Percentiles rank a stretch among this genome's conserved stretches.
Evolutionary conservation across 2,329 filamentous ascomycete genomes (phyloP).

Genomic region (Zasmidium cellare): DNA sequence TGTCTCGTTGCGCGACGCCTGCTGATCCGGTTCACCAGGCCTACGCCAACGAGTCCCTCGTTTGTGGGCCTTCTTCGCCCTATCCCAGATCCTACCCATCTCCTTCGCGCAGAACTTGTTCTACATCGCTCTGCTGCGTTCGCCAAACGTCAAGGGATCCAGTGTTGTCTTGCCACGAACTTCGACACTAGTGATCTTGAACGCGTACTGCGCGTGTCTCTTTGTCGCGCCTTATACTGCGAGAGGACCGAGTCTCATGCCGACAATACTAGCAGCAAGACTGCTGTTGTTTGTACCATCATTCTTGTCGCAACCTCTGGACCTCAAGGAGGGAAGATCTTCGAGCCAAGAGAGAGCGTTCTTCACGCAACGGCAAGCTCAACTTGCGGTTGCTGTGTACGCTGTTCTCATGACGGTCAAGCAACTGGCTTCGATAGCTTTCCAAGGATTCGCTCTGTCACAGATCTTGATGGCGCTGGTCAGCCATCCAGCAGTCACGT

Average conservation of each 20-base stretch:
- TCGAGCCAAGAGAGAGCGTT: too few species aligned
- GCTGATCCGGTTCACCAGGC: conserved; percentile 17
- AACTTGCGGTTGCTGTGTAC: conserved; percentile 9
- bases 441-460: not conserved
- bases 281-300: conserved; percentile 25
- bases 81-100: conserved; percentile 37
- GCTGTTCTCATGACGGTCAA: conserved; percentile 12
- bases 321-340: not conserved
- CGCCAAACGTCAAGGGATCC: not conserved
- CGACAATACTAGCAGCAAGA: conserved; percentile 26
- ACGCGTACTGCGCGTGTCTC: conserved; percentile 19
- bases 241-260: conserved; percentile 15
- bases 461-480: conserved; percentile 19
- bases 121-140: conserved; percentile 31
- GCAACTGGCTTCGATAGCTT: conserved; percentile 3
- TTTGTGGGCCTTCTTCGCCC: conserved; percentile 35
- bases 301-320: conserved; percentile 11
- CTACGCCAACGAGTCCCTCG: conserved; percentile 25
- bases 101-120: conserved; percentile 37
- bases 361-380: conserved; percentile 10
- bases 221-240: conserved; percentile 8
- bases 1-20: not conserved
- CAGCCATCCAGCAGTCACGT: conserved; percentile 33
- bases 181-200: conserved; percentile 4
- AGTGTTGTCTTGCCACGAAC: not conserved